These are phyloP conservation scores for Macrolepiota fuliginosa DNA, from an alignment of 768 basidiomycete species.

Conservation along the genomic window DNA sequence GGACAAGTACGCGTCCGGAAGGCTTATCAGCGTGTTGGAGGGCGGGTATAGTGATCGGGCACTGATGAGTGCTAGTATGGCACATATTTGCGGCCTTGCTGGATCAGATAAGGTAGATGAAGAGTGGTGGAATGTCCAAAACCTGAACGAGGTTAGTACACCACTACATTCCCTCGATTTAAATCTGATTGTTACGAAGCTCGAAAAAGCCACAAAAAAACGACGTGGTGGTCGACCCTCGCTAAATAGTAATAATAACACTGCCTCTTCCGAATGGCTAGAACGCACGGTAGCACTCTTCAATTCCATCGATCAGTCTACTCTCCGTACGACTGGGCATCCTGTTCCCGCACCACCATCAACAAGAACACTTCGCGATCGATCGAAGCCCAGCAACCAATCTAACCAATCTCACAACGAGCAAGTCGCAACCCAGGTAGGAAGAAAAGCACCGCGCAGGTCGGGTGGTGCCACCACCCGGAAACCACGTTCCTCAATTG, in stretches of 20 bases:
- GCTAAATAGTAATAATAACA: constrained; percentile 21
- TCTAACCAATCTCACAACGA: constrained; percentile 15
- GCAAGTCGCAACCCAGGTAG: not conserved
- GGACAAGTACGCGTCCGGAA: constrained; percentile 60
- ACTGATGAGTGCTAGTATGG: constrained; percentile 78
- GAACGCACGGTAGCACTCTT: constrained; percentile 52
- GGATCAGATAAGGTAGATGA: constrained; percentile 36
- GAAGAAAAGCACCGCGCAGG: constrained; percentile 4
- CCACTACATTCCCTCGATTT: not conserved
- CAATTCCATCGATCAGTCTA: constrained; percentile 36
- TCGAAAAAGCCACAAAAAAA: constrained; percentile 65
- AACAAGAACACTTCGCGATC: constrained; percentile 50
- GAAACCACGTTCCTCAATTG: not conserved
- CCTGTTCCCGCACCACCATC: constrained; percentile 26
- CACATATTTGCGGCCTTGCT: constrained; percentile 72
- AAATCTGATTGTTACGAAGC: constrained; percentile 31
- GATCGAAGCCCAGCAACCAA: constrained; percentile 39
- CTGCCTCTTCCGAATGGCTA: constrained; percentile 52
- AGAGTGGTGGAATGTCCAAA: constrained; percentile 65
- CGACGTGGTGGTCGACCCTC: constrained; percentile 49
- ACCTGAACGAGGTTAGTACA: constrained; percentile 52
- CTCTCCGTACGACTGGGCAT: constrained; percentile 18
- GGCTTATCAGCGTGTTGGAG: constrained; percentile 86
- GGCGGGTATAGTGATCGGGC: constrained; percentile 95
- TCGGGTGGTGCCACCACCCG: not conserved